Evolutionary conservation across 768 basidiomycete species (phyloP).

Genomic region (Pisolithus tinctorius): DNA sequence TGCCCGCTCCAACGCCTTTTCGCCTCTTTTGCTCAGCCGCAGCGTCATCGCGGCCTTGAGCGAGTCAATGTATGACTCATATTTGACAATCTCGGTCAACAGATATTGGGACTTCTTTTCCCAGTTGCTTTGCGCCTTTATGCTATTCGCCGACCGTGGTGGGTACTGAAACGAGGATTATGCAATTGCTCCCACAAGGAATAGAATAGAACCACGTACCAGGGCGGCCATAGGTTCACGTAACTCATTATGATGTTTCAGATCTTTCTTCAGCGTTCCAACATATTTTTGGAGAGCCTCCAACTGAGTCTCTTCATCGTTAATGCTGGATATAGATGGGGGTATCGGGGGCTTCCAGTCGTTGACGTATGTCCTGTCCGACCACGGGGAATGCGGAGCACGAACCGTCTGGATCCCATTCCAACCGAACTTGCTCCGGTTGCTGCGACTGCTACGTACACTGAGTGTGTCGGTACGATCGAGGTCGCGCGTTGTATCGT

Average conservation of each 20-base stretch:
- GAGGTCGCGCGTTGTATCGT: constrained; percentile 44
- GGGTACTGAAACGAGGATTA: constrained; percentile 54
- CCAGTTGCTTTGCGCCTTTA: constrained; percentile 86
- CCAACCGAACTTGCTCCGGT: constrained; percentile 67
- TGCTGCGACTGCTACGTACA: constrained; percentile 69
- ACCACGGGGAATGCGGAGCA: constrained; percentile 62
- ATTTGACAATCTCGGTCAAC: constrained; percentile 90
- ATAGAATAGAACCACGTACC: constrained; percentile 37
- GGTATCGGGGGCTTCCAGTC: constrained; percentile 94
- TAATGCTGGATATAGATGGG: constrained; percentile 72
- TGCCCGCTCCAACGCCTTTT: constrained; percentile 69
- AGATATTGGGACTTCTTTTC: constrained; percentile 87
- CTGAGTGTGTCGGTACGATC: constrained; percentile 58
- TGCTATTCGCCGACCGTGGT: constrained; percentile 62
- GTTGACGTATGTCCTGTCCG: constrained; percentile 71
- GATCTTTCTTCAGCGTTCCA: constrained; percentile 62
- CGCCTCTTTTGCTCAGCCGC: constrained; percentile 83
- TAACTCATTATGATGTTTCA: constrained; percentile 77
- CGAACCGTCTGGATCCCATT: constrained; percentile 62
- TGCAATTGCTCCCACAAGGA: constrained; percentile 3
- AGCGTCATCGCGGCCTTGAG: constrained; percentile 77
- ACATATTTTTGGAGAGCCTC: constrained; percentile 87
- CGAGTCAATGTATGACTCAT: constrained; percentile 90
- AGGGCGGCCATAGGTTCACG: constrained; percentile 76
- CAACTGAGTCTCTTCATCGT: constrained; percentile 91